phyloP scores from a whole-genome alignment of 148 eudicot species.

The Amaranthus hypochondriacus region DNA sequence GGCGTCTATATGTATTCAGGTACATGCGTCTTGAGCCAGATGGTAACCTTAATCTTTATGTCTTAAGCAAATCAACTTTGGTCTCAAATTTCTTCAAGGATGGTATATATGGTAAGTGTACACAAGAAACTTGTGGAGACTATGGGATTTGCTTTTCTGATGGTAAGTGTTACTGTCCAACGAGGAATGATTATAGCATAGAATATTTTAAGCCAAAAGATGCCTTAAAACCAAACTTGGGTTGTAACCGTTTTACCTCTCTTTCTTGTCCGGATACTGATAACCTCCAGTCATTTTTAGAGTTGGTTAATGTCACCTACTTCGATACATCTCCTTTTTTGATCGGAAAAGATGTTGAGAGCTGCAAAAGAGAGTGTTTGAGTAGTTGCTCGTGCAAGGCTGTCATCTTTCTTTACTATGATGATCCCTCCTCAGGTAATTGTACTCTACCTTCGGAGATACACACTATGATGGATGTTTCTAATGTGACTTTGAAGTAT shows the following conservation, averaged over 20 bases:
- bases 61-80: neutral
- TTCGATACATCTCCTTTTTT: neutral
- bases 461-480: neutral
- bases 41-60: neutral
- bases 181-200: neutral
- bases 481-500: neutral
- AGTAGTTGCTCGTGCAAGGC: neutral
- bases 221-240: neutral
- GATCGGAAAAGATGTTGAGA: neutral
- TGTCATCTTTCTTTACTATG: neutral
- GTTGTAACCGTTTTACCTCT: neutral
- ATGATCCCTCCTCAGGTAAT: neutral
- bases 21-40: too few relatives aligned
- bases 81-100: neutral
- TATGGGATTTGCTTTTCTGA: neutral
- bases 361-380: neutral
- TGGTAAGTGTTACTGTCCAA: neutral
- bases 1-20: too few relatives aligned
- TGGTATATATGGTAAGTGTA: neutral
- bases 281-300: neutral
- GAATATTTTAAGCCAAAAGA: neutral
- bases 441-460: neutral
- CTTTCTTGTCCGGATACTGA: neutral
- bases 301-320: neutral
- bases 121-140: neutral